Evolutionary conservation across 768 basidiomycete species (phyloP), one percentile per base, ranked within the genome.

Genomic region (Boletus barrowsii): DNA sequence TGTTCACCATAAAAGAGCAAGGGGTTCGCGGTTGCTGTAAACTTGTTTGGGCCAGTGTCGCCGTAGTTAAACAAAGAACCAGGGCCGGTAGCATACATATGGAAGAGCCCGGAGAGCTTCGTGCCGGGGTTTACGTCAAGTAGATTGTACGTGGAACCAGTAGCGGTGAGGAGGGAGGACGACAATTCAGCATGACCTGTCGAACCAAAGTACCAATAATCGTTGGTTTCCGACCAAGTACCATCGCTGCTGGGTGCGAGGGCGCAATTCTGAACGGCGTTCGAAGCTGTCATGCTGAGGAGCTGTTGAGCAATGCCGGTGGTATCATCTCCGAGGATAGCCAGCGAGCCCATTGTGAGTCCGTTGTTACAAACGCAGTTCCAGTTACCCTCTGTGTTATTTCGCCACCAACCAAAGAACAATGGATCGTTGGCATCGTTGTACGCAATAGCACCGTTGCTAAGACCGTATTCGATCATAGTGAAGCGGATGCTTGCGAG

Each of bases 351-450:
- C 67, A 98, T 69, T 18, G 89, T 93, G 57, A 98, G 75, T 53
- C 97, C 97, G 44, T 83, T 82, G 69, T 98, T 98, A 76, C 88
- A 93, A 53, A 93, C 91, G 69, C 96, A 98, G 70, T 99, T 99
- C 97, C 97, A 99, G 78, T 98, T 99, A 18, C 96, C 96, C 56
- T 79, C 79, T 43, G 82, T 81, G 57, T 75, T 79, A 47, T 60
- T 78, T 48, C 72, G 79, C 94, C 94, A 97, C 94, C 94, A 97
- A 45, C 87, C 86, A 48, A 75, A 79, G 51, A 14, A 57, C 2
- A 42, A 29, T 14, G 71, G 63, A 40, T 72, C 72, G 29, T 66
- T 57, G 42, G 74, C 63, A 49, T 70, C 67, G 24, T 75, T 75
- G 59, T 79, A 86, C 2, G 82, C 83, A 20, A 62, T 59, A 40